Evolutionary conservation across 371 early-diverging fungal species (phyloP).

Genomic region (Mucor lusitanicus): DNA sequence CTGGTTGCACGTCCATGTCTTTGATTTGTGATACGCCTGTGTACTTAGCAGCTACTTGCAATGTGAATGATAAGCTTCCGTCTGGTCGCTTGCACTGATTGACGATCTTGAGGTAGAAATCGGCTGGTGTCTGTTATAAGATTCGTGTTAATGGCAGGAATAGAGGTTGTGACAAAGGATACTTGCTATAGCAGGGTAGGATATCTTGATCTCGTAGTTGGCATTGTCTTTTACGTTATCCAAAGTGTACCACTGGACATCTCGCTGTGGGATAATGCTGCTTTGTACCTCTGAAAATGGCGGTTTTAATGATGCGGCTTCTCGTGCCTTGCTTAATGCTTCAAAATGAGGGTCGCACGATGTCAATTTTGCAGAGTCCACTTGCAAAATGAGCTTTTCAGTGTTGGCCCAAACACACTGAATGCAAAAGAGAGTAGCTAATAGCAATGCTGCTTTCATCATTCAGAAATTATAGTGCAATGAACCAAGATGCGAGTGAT

Average conservation of each 20-base stretch:
- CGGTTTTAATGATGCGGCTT: conserved; percentile 1
- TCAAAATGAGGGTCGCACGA: background rate
- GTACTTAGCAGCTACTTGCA: conserved; percentile 26
- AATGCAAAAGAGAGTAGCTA: background rate
- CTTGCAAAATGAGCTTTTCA: conserved; percentile 42
- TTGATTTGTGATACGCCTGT: conserved; percentile 37
- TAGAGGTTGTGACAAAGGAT: too few relatives aligned
- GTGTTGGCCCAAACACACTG: conserved; percentile 31
- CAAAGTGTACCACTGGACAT: conserved; percentile 22
- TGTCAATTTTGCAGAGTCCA: background rate
- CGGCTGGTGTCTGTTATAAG: conserved; percentile 35
- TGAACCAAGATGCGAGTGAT: background rate
- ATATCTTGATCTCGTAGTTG: conserved; percentile 40
- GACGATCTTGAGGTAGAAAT: conserved; percentile 28
- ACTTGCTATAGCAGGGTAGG: conserved; percentile 48
- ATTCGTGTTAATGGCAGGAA: background rate
- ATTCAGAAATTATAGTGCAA: background rate
- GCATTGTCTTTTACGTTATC: conserved; percentile 11
- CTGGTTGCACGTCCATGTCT: conserved; percentile 20
- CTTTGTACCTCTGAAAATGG: conserved; percentile 23
- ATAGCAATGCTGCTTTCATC: background rate
- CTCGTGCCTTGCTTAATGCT: conserved; percentile 3
- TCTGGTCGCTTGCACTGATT: conserved; percentile 7
- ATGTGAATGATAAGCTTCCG: background rate
- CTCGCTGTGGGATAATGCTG: conserved; percentile 3